Evolutionary conservation across 192 early-diverging fungal genomes (phyloP).

Genomic region (Backusella mclennaniae): DNA sequence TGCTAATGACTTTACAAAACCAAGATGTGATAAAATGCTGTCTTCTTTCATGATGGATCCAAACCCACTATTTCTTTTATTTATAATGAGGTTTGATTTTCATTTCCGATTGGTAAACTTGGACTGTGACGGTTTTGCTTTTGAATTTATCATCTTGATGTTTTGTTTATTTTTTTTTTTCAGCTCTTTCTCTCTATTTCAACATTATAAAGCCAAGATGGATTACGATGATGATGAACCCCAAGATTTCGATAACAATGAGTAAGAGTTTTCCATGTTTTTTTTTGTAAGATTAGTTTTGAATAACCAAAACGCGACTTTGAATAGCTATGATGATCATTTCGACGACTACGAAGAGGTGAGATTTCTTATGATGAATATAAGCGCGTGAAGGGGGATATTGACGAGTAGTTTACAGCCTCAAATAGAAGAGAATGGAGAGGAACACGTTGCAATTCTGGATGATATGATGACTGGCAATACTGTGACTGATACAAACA

Average conservation of each 20-base stretch:
- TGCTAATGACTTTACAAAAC: no score
- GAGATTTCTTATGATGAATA: not conserved
- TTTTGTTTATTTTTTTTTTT: slow-evolving; percentile 1
- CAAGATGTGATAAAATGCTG: no score
- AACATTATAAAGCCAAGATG: not conserved
- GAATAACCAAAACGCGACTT: not conserved
- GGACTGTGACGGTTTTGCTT: no score
- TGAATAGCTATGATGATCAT: not conserved
- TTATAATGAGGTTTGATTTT: no score
- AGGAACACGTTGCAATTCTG: not conserved
- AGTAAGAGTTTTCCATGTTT: not conserved
- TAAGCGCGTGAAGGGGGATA: no score
- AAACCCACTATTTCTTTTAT: no score
- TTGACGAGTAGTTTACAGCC: not conserved
- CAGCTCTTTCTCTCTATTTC: not conserved
- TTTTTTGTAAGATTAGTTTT: no score
- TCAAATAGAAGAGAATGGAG: not conserved
- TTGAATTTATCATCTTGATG: not conserved
- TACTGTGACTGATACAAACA: not conserved
- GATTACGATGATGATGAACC: slow-evolving; percentile 18
- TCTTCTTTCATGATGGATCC: no score
- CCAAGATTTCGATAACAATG: slow-evolving; percentile 2
- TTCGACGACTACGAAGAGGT: not conserved
- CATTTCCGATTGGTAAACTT: no score
- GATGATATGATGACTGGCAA: slow-evolving; percentile 10